Base-by-base conservation (phyloP, 2,329 filamentous ascomycete species). In the Byssochlamys sp. region DNA sequence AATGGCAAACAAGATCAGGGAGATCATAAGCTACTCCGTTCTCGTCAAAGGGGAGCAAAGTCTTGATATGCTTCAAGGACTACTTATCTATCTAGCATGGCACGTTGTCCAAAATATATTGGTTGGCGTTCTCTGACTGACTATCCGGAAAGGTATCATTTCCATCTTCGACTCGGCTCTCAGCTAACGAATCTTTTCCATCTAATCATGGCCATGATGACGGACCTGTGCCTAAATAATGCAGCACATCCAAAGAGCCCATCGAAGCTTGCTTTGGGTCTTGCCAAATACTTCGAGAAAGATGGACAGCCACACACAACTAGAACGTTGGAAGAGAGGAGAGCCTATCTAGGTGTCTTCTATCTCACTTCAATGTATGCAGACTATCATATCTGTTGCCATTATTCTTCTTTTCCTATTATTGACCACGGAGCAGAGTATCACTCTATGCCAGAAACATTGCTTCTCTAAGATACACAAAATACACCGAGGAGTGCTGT, bases 331-430 rank as follows among this genome's bases (percentile, higher is more conserved):
- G 81, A 83, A 45, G 81, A 84, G 59, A 73, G 77, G 9, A 73
- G 81, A n/a, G 73, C 77, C 0, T 70, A 83, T 0, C 69, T 81
- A 0, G 81, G 79, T 0, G 77, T 80, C 1, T 84, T 81, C 77
- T 83, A 81, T 58, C 60, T 84, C 29, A 77, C 73, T 12, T 82
- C 80, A 9, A 74, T 76, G 81, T 83, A 69, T 64, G 78, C 69
- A 9, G 25, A 35, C 39, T 25, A 27, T 6, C 5, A 31, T 11
- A 19, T n/a, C 5, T 28, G 11, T 27, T 35, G 7, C 27, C 4
- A 49, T 9, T 1, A 9, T 0, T 45, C 39, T 19, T 19, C 10
- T 1, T 10, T 0, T 45, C 39, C 19, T 19, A 19, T 39, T n/a
- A 19, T 52, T 63, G 52, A 56, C 29, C 24, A 12, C 28, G 24